Conservation (phyloP, 768 basidiomycete genomes). For the Podaxis pistillaris region DNA sequence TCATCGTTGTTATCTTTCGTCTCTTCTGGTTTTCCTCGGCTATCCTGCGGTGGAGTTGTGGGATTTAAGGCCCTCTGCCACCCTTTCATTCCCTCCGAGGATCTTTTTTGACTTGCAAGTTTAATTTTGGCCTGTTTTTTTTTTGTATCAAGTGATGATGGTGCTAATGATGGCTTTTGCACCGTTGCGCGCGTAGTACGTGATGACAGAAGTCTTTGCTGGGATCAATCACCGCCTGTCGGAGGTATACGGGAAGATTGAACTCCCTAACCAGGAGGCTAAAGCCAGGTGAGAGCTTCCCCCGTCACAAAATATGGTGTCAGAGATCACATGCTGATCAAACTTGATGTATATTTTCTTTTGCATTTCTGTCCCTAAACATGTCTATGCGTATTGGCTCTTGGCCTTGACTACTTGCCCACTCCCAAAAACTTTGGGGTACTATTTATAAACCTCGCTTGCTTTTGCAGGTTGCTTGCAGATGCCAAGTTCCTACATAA, state of each 20-base stretch:
- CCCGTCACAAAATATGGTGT: neutral
- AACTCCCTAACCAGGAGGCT: conserved; percentile 78
- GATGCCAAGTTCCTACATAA: conserved; percentile 79
- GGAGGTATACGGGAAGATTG: conserved; percentile 82
- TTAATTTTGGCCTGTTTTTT: conserved; percentile 13
- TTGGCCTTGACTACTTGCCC: conserved; percentile 1
- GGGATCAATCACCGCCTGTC: conserved; percentile 89
- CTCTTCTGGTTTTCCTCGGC: conserved; percentile 12
- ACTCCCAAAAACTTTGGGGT: conserved; percentile 4
- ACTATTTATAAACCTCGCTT: conserved; percentile 2
- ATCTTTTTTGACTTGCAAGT: conserved; percentile 6
- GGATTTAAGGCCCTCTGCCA: neutral
- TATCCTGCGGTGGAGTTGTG: neutral
- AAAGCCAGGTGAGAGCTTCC: conserved; percentile 73
- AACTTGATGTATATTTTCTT: neutral
- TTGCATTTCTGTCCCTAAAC: neutral
- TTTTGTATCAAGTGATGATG: conserved; percentile 4
- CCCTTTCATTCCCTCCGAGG: conserved; percentile 1
- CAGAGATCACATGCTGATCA: conserved; percentile 5
- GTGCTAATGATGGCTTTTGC: conserved; percentile 8
- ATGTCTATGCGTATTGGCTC: conserved; percentile 8
- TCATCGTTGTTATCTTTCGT: conserved; percentile 14
- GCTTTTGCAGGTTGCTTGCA: conserved; percentile 59
- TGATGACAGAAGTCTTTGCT: conserved; percentile 94
- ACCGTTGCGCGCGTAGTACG: conserved; percentile 48